Evolutionary conservation across 495 filamentous ascomycete genomes (phyloP).

Genomic region (Aspergillus cavernicola): DNA sequence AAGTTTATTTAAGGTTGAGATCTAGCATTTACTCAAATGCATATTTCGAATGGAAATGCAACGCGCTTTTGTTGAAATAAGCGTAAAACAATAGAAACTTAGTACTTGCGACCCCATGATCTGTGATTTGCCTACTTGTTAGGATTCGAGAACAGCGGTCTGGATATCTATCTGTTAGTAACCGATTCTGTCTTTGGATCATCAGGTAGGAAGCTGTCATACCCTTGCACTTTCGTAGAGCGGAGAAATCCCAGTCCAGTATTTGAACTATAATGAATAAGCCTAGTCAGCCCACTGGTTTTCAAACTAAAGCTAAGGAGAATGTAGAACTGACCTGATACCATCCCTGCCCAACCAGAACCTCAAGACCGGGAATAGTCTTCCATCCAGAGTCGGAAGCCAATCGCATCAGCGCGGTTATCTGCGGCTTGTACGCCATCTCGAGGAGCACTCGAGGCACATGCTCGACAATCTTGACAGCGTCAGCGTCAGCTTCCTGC

Average conservation of each 20-base stretch:
- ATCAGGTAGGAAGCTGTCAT: background rate
- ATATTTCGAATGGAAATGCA: background rate
- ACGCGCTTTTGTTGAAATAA: constrained; percentile 8
- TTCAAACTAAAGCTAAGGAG: background rate
- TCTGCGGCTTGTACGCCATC: constrained; percentile 91
- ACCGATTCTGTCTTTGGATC: background rate
- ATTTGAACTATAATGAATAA: constrained; percentile 66
- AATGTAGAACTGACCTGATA: constrained; percentile 48
- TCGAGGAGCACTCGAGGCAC: constrained; percentile 67
- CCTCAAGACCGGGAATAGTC: constrained; percentile 83
- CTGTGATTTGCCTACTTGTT: background rate
- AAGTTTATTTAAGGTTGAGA: background rate
- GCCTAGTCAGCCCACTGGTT: constrained; percentile 3
- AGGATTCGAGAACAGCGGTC: constrained; percentile 9
- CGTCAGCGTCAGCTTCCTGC: constrained; percentile 34
- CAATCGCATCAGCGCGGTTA: constrained; percentile 81
- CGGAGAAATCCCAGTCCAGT: constrained; percentile 75
- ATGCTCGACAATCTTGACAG: constrained; percentile 29
- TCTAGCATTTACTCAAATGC: background rate
- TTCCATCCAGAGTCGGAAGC: constrained; percentile 80
- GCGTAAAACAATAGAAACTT: background rate
- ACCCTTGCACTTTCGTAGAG: constrained; percentile 60
- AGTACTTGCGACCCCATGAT: background rate
- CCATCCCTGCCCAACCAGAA: constrained; percentile 83
- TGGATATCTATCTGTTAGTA: background rate